Evolutionary conservation across 163 green algal species (phyloP).

Genomic region (Prototheca wickerhamii): DNA sequence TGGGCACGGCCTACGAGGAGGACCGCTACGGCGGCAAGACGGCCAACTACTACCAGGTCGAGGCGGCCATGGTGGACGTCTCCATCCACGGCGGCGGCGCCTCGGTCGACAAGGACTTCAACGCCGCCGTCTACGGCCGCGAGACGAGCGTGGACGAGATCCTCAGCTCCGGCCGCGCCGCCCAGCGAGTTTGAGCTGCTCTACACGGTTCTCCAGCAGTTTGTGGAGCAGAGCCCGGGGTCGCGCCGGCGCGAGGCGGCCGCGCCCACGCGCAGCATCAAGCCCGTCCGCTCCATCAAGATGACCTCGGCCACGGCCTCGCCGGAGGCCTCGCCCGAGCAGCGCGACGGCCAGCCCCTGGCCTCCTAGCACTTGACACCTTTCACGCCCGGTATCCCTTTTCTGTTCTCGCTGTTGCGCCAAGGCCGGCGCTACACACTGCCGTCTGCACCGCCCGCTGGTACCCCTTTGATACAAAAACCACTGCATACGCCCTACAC

Average conservation of each 20-base stretch:
- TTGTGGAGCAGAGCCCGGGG: not conserved
- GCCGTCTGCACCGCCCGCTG: too few relatives aligned
- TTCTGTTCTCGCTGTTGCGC: too few relatives aligned
- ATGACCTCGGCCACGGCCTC: not conserved
- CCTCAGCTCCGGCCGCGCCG: slow-evolving; percentile 1
- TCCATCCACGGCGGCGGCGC: not conserved
- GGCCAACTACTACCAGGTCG: slow-evolving; percentile 14
- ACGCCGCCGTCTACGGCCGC: not conserved
- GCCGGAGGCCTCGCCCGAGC: too few relatives aligned
- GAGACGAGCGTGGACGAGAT: not conserved
- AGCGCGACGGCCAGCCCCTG: too few relatives aligned
- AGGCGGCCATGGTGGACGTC: not conserved
- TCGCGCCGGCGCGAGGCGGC: not conserved
- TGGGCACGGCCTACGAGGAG: not conserved
- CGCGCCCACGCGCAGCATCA: not conserved
- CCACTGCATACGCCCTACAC: too few relatives aligned
- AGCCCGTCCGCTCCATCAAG: not conserved
- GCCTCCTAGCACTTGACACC: too few relatives aligned
- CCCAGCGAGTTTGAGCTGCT: slow-evolving; percentile 17
- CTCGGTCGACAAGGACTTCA: not conserved
- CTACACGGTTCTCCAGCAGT: slow-evolving; percentile 18
- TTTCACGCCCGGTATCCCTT: too few relatives aligned
- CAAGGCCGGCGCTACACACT: too few relatives aligned
- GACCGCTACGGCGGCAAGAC: slow-evolving; percentile 13
- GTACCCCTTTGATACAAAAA: too few relatives aligned